A percentile compares a stretch with the other conserved stretches of the same genome.
These are phyloP conservation scores for Penicillium paradoxum DNA, from an alignment of 495 filamentous ascomycete species.

Conservation along the genomic window DNA sequence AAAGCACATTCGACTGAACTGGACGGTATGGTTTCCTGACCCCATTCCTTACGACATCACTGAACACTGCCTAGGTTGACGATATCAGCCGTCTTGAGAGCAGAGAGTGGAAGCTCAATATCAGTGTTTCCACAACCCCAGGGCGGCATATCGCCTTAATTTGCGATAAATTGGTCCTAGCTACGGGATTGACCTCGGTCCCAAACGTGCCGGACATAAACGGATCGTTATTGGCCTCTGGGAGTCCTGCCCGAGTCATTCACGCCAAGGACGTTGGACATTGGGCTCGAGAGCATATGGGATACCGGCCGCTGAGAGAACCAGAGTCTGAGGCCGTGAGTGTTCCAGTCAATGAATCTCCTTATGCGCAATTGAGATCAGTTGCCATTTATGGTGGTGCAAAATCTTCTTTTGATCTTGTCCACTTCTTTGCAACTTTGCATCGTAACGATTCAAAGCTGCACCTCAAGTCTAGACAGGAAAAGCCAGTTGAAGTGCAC, in stretches of 20 bases:
- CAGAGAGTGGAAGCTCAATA: slow-evolving; percentile 23
- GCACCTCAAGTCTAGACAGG: slow-evolving; percentile 13
- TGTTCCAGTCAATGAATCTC: not conserved
- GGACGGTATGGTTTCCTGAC: slow-evolving; percentile 35
- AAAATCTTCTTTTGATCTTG: slow-evolving; percentile 68
- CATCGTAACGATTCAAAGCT: slow-evolving; percentile 16
- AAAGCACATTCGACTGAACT: slow-evolving; percentile 47
- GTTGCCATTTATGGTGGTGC: slow-evolving; percentile 61
- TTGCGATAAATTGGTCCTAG: slow-evolving; percentile 59
- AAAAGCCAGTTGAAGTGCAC: slow-evolving; percentile 51
- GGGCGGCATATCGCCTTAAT: slow-evolving; percentile 21
- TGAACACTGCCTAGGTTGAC: slow-evolving; percentile 17
- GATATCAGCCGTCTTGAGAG: slow-evolving; percentile 21
- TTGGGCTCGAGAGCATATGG: slow-evolving; percentile 28
- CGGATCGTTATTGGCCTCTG: not conserved
- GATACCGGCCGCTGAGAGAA: slow-evolving; percentile 20
- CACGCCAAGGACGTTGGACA: slow-evolving; percentile 29
- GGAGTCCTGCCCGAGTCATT: slow-evolving; percentile 44
- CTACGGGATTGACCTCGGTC: slow-evolving; percentile 58
- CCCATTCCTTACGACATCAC: not conserved
- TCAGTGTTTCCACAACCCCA: slow-evolving; percentile 1
- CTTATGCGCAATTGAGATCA: slow-evolving; percentile 4
- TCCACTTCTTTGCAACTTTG: slow-evolving; percentile 56
- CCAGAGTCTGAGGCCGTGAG: not conserved
- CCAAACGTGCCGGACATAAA: slow-evolving; percentile 44